These are phyloP conservation scores for Aspergillus taichungensis DNA, from an alignment of 495 filamentous ascomycete genomes.

Conservation along the genomic window DNA sequence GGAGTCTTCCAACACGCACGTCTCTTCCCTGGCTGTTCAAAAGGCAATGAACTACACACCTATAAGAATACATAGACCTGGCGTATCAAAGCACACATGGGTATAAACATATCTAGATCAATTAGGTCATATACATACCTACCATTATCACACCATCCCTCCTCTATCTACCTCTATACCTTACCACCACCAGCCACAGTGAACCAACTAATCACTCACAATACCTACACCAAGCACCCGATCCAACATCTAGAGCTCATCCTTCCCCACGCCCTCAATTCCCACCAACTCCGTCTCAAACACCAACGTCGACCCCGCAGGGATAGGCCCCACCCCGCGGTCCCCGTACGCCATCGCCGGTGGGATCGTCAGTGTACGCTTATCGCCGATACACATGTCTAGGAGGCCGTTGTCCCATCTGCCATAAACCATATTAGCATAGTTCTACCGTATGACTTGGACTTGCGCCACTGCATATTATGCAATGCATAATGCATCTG, in stretches of 20 bases:
- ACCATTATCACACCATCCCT: too few relatives aligned
- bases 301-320: constrained; percentile 67
- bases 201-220: neutral
- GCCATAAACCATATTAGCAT: neutral
- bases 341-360: constrained; percentile 78
- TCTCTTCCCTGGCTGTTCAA: too few relatives aligned
- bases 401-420: constrained; percentile 86
- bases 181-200: neutral
- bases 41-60: too few relatives aligned
- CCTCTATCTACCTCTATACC: neutral
- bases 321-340: constrained; percentile 66
- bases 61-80: too few relatives aligned
- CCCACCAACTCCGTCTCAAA: constrained; percentile 91
- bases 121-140: too few relatives aligned
- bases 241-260: constrained; percentile 36
- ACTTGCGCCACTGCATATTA: neutral
- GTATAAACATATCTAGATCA: too few relatives aligned
- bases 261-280: constrained; percentile 69
- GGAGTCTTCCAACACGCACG: too few relatives aligned
- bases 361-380: constrained; percentile 85
- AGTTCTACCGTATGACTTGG: neutral
- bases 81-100: too few relatives aligned
- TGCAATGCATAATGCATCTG: neutral
- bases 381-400: constrained; percentile 97
- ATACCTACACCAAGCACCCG: neutral